Percentiles rank a stretch among this genome's conserved stretches.
These are phyloP conservation scores for Saturnispora mendoncae DNA, from an alignment of 805 yeast species.

Conservation along the genomic window DNA sequence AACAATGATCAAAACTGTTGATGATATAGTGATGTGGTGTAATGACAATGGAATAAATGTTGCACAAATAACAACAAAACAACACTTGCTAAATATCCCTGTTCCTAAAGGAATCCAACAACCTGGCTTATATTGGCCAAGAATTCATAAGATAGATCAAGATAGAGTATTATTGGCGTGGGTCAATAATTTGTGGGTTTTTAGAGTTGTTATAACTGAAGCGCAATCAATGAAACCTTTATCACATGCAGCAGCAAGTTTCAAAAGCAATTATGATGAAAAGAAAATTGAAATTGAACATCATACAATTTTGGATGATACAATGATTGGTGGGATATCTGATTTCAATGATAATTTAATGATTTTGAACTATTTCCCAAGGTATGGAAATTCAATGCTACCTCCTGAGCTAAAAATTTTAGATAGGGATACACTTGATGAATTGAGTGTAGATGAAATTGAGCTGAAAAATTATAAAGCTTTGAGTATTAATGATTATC, in stretches of 20 bases:
- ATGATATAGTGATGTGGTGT: constrained; percentile 71
- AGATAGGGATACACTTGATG: constrained; percentile 58
- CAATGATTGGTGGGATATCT: constrained; percentile 67
- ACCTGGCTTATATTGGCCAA: constrained; percentile 80
- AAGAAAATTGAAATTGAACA: constrained; percentile 37
- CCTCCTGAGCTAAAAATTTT: constrained; percentile 73
- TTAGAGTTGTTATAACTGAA: constrained; percentile 15
- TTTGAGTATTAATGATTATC: constrained; percentile 75
- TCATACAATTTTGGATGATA: constrained; percentile 40
- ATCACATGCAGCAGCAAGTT: constrained; percentile 45
- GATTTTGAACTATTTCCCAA: constrained; percentile 43
- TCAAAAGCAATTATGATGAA: constrained; percentile 34
- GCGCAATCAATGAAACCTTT: constrained; percentile 23
- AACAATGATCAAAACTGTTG: constrained; percentile 53
- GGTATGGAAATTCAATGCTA: constrained; percentile 16
- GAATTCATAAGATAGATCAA: constrained; percentile 54
- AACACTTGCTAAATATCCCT: constrained; percentile 41
- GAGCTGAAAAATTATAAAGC: constrained; percentile 47
- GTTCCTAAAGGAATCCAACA: constrained; percentile 50
- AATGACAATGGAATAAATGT: constrained; percentile 72
- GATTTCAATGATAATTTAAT: constrained; percentile 63
- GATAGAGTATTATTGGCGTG: constrained; percentile 72
- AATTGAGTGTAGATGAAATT: constrained; percentile 71
- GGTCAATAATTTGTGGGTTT: constrained; percentile 71
- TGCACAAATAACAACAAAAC: constrained; percentile 46